Base-by-base conservation (phyloP, 441 rosid genomes). In the Aquilaria agallochum region DNA sequence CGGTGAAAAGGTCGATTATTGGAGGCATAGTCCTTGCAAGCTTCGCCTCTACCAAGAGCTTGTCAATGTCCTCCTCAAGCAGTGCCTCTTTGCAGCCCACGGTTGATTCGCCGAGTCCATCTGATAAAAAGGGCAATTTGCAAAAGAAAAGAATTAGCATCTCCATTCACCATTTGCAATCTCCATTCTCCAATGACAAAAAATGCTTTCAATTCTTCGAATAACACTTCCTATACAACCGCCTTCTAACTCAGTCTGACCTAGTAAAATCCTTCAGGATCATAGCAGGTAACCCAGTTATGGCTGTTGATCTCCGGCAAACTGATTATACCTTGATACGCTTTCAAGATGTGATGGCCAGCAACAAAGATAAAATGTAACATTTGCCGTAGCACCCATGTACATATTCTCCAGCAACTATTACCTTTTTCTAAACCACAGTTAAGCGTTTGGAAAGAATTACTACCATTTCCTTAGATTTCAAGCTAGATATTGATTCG, bases 11-110 rank as follows among this genome's bases (percentile, higher is more conserved):
- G 46, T 15, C 30, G 62, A 61, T 55, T 58, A 45, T 5, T 51
- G 46, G 5, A 53, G 5, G 31, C 31, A 30, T 10, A 32, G 27
- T 64, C 50, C 12, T 6, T 60, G 13, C 54, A 60, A 51, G 58
- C 68, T 72, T 64, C 66, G 56, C 53, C 57, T 72, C 72, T 82
- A 82, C 90, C 90, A 84, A 11, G 94, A 90, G 56, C 90, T 88
- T 1, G 94, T 87, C 74, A 79, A 55, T 53, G 94, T 87, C 79
- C 94, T 82, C 60, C 85, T 80, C 80, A 87, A 74, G 81, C 87
- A 79, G 48, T 71, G 85, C 63, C 69, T 66, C 53, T 58, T 66
- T 50, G 53, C 42, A 50, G 56, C 83, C 77, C 78, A 61, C 56
- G 76, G 66, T 63, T 65, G 79, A 11, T 66, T 75, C 63, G 66